These are phyloP conservation scores for Globisporangium echinulatum DNA, from an alignment of 352 stramenopile species.

Conservation along the genomic window DNA sequence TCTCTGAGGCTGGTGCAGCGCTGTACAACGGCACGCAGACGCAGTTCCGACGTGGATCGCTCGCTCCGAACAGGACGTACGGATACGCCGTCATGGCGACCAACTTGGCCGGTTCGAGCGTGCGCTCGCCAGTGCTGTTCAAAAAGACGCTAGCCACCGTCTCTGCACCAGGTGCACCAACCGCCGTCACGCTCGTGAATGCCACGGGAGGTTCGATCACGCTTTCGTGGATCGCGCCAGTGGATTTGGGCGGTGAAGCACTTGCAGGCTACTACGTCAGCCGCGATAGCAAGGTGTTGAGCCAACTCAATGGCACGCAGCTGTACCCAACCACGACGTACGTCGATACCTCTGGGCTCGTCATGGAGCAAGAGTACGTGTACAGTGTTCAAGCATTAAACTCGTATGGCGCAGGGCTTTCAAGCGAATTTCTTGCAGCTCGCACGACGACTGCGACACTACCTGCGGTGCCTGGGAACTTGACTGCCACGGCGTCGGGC, in stretches of 20 bases:
- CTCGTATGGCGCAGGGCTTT: conserved; percentile 18
- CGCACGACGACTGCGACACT: conserved; percentile 18
- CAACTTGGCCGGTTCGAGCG: conserved; percentile 38
- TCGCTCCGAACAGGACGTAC: conserved; percentile 37
- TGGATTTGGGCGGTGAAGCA: conserved; percentile 36
- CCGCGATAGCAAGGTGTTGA: conserved; percentile 15
- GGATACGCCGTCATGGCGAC: conserved; percentile 31
- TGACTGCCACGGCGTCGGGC: conserved; percentile 16
- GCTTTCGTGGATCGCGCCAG: conserved; percentile 29
- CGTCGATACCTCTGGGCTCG: conserved; percentile 24
- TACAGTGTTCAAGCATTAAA: conserved; percentile 43
- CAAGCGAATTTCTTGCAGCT: conserved; percentile 23
- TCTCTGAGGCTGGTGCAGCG: conserved; percentile 16
- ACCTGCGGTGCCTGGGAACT: conserved; percentile 13
- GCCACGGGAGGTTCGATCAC: conserved; percentile 33
- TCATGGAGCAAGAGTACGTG: conserved; percentile 22
- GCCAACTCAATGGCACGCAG: not conserved
- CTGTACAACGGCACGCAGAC: conserved; percentile 41
- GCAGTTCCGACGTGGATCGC: conserved; percentile 22
- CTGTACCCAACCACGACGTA: conserved; percentile 12
- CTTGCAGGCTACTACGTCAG: conserved; percentile 38
- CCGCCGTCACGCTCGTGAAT: conserved; percentile 7
- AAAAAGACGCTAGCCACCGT: conserved; percentile 15
- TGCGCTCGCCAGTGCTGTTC: conserved; percentile 11
- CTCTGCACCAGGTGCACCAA: conserved; percentile 24